A percentile compares a stretch with the other conserved stretches of the same genome.
Conservation (phyloP, 2,329 filamentous ascomycete genomes). For the Harringtonia aguacate region DNA sequence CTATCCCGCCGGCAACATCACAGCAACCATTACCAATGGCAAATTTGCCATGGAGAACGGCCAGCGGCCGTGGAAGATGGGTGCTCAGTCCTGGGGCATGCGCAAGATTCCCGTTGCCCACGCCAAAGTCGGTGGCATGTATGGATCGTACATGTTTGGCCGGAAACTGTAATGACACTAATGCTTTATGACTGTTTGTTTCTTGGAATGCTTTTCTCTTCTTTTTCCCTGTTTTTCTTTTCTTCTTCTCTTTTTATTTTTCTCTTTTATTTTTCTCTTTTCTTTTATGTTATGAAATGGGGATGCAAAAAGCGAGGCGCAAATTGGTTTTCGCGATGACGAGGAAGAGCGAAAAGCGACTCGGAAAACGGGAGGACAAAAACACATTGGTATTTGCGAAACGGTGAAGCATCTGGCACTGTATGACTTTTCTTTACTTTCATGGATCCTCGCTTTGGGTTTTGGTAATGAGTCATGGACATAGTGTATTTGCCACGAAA, state of each 20-base stretch:
- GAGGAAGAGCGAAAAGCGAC: no score
- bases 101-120: constrained; percentile 83
- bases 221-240: constrained; percentile 5
- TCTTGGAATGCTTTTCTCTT: constrained; percentile 5
- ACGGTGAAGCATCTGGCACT: no score
- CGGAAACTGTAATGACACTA: constrained; percentile 40
- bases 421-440: no score
- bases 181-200: constrained; percentile 3
- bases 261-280: not conserved
- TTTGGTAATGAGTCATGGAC: no score
- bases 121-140: constrained; percentile 89
- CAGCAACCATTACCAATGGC: not conserved
- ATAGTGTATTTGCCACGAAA: no score
- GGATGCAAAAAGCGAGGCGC: no score
- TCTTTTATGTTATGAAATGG: not conserved
- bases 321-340: no score
- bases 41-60: constrained; percentile 28
- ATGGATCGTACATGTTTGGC: constrained; percentile 63
- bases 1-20: constrained; percentile 30
- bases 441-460: not conserved
- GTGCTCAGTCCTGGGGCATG: constrained; percentile 76
- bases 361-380: no score
- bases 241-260: not conserved
- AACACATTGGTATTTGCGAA: no score
- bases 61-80: constrained; percentile 67